phyloP scores from a whole-genome alignment of 768 basidiomycete genomes.

The Cystofilobasidium macerans region DNA sequence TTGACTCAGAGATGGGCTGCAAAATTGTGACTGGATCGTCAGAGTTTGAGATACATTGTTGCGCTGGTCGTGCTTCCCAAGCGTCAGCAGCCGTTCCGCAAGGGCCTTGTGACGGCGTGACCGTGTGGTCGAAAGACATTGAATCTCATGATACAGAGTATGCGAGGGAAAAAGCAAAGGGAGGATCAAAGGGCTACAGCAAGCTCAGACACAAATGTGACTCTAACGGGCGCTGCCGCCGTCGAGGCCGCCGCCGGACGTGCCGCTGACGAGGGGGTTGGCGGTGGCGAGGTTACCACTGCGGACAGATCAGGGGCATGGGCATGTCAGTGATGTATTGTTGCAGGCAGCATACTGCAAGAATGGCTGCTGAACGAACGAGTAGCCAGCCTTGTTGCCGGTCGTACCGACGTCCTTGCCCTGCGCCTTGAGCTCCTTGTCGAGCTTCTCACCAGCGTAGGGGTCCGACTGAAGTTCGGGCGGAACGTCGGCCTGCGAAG shows the following conservation, averaged over 20 bases:
- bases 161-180: too few species aligned
- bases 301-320: too few species aligned
- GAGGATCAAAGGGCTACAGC: background rate
- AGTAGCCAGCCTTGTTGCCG: background rate
- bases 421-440: conserved; percentile 1
- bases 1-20: too few species aligned
- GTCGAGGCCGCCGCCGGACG: background rate
- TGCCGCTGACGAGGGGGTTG: conserved; percentile 7
- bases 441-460: conserved; percentile 14
- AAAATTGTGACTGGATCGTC: too few species aligned
- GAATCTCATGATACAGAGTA: too few species aligned
- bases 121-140: too few species aligned
- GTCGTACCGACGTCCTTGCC: conserved; percentile 6
- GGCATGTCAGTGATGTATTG: too few species aligned
- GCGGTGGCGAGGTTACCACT: background rate
- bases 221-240: background rate
- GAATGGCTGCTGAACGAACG: background rate
- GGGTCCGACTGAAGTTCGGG: conserved; percentile 6
- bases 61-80: too few species aligned
- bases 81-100: too few species aligned
- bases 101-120: too few species aligned
- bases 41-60: too few species aligned
- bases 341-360: too few species aligned
- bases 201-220: background rate
- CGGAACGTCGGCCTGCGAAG: background rate